Percentiles rank a stretch among this genome's conserved stretches.
These are phyloP conservation scores for Aspergillaceae sp. DNA, from an alignment of 2,329 filamentous ascomycete species.

Conservation along the genomic window DNA sequence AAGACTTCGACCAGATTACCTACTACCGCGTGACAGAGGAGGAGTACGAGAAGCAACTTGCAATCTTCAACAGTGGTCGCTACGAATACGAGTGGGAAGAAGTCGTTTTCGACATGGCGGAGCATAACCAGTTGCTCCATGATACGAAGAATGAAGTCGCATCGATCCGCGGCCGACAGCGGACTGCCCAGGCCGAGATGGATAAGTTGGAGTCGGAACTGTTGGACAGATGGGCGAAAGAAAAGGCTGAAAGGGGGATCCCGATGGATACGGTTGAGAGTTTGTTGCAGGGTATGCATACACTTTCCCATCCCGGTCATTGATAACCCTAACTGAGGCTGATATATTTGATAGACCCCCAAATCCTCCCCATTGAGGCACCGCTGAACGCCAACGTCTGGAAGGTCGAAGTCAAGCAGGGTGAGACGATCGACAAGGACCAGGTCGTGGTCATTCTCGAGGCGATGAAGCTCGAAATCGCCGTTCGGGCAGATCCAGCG, in stretches of 20 bases:
- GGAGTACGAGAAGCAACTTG: conserved; percentile 43
- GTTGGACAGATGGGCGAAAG: conserved; percentile 29
- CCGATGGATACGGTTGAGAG: conserved; percentile 43
- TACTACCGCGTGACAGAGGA: conserved; percentile 47
- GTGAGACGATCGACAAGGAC: conserved; percentile 35
- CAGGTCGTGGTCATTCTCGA: conserved; percentile 43
- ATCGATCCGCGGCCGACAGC: conserved; percentile 39
- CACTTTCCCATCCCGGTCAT: background rate
- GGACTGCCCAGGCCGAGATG: conserved; percentile 40
- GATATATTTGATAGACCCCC: conserved; percentile 20
- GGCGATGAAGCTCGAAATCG: conserved; percentile 52
- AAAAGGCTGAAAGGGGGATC: conserved; percentile 42
- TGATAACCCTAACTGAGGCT: background rate
- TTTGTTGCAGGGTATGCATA: conserved; percentile 37
- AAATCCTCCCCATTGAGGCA: conserved; percentile 31
- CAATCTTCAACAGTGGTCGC: conserved; percentile 41
- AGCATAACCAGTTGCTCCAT: conserved; percentile 43
- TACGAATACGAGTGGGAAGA: conserved; percentile 47
- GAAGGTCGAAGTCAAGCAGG: conserved; percentile 42
- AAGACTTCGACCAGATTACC: conserved; percentile 49
- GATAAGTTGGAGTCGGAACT: conserved; percentile 28
- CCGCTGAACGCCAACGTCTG: conserved; percentile 47
- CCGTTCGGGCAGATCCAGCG: conserved; percentile 27
- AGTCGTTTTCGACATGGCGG: conserved; percentile 47
- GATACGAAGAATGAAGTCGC: conserved; percentile 42